Percentiles rank a stretch among this genome's conserved stretches.
These are phyloP conservation scores for Ceratocystis harringtonii DNA, from an alignment of 2,329 filamentous ascomycete species.

Conservation along the genomic window DNA sequence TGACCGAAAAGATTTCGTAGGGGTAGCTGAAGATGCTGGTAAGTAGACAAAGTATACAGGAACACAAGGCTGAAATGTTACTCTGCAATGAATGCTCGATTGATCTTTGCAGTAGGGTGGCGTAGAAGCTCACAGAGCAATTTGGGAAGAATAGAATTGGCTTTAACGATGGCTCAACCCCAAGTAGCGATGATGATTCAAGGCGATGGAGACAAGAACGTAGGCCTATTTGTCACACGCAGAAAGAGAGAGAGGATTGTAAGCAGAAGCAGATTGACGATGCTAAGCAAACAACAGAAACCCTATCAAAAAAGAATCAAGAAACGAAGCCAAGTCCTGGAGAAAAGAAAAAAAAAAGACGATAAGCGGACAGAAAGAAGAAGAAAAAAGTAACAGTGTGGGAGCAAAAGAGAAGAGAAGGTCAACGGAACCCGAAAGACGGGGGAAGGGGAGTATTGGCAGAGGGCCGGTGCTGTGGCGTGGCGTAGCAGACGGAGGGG, in stretches of 20 bases:
- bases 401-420: conserved; percentile 13
- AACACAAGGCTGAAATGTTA: too few species aligned
- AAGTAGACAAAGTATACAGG: neutral
- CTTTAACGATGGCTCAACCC: neutral
- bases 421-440: conserved; percentile 16
- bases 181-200: neutral
- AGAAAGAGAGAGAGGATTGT: neutral
- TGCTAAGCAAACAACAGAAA: conserved; percentile 4
- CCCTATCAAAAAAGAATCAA: neutral
- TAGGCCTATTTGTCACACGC: neutral
- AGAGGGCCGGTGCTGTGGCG: conserved; percentile 17
- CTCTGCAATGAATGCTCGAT: too few species aligned
- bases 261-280: conserved; percentile 2
- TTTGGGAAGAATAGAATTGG: neutral
- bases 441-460: conserved; percentile 13
- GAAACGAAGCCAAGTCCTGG: conserved; percentile 4
- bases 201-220: neutral
- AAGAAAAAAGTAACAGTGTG: conserved; percentile 15
- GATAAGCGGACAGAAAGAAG: conserved; percentile 9
- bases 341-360: conserved; percentile 6
- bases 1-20: neutral
- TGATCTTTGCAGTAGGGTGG: neutral
- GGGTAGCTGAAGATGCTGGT: neutral
- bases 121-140: neutral
- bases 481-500: conserved; percentile 9